phyloP scores from a whole-genome alignment of 1,284 basidiomycete genomes.

The Ceratobasidium sp. region DNA sequence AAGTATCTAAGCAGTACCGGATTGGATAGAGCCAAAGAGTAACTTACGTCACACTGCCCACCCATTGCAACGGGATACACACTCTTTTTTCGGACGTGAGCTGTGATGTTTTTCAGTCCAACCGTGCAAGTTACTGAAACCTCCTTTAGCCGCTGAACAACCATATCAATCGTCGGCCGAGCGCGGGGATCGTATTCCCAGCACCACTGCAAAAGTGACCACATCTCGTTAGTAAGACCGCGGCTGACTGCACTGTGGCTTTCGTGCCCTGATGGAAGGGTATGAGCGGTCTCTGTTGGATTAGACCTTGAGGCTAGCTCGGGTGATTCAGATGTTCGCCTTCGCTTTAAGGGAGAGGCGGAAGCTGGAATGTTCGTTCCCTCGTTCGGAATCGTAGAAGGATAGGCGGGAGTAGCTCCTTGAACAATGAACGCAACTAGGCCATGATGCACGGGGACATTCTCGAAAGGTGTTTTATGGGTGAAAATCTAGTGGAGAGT shows the following conservation, averaged over 20 bases:
- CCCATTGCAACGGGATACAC: conserved; percentile 31
- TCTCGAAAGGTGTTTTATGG: conserved; percentile 36
- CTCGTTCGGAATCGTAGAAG: not conserved
- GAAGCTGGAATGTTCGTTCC: not conserved
- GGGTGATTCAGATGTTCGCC: not conserved
- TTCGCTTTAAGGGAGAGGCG: not conserved
- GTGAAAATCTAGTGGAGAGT: conserved; percentile 20
- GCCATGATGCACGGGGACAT: conserved; percentile 22
- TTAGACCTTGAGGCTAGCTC: not conserved
- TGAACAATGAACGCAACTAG: conserved; percentile 26
- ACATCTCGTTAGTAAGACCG: conserved; percentile 26
- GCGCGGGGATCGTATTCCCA: conserved; percentile 36
- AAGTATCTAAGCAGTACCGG: no score
- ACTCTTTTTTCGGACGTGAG: conserved; percentile 13
- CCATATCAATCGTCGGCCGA: conserved; percentile 19
- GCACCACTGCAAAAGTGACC: conserved; percentile 33
- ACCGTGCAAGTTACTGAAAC: not conserved
- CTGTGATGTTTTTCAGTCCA: conserved; percentile 27
- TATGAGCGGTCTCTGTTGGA: not conserved
- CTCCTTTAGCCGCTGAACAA: conserved; percentile 22
- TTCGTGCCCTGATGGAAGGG: conserved; percentile 25
- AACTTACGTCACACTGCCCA: conserved; percentile 38
- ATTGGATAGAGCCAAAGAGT: not conserved
- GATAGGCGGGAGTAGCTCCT: conserved; percentile 15
- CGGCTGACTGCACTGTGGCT: conserved; percentile 18